Percentiles rank a stretch among this genome's conserved stretches.
These are phyloP conservation scores for Pneumocystis murina DNA, from an alignment of 1,139 yeast species.

Conservation along the genomic window DNA sequence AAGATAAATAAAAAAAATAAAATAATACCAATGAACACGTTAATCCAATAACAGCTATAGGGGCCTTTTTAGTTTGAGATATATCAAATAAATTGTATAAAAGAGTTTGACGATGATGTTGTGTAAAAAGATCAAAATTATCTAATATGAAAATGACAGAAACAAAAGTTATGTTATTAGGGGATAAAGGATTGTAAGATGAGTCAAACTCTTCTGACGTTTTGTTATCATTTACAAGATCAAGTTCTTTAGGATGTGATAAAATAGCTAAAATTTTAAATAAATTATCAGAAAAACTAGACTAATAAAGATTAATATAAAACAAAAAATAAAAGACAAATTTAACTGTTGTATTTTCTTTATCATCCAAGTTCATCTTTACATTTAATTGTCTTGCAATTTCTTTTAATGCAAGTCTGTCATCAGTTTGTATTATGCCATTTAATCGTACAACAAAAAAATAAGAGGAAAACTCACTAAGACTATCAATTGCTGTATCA, in stretches of 20 bases:
- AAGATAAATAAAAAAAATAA: background rate
- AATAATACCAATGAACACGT: conserved; percentile 25
- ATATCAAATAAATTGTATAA: conserved; percentile 77
- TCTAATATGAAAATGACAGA: conserved; percentile 69
- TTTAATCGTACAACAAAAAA: conserved; percentile 51
- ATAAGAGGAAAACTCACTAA: conserved; percentile 28
- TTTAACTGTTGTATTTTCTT: background rate
- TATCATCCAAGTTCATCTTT: conserved; percentile 20
- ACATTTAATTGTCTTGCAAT: conserved; percentile 70
- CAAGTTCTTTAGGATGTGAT: conserved; percentile 22
- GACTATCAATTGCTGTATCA: conserved; percentile 38
- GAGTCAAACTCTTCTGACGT: conserved; percentile 21
- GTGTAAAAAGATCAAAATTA: conserved; percentile 67
- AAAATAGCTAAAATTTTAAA: conserved; percentile 34
- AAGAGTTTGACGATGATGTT: conserved; percentile 60
- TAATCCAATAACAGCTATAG: conserved; percentile 70
- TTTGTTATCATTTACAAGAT: conserved; percentile 21
- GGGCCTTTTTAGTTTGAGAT: conserved; percentile 52
- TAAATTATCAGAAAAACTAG: conserved; percentile 40
- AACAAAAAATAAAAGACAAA: background rate
- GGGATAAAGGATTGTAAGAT: conserved; percentile 11
- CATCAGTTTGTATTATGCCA: conserved; percentile 63
- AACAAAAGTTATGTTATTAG: conserved; percentile 20
- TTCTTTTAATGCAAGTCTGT: conserved; percentile 63
- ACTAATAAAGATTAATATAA: conserved; percentile 21